These are phyloP conservation scores for Malassezia vespertilionis DNA, from an alignment of 1,284 basidiomycete species.

Conservation along the genomic window DNA sequence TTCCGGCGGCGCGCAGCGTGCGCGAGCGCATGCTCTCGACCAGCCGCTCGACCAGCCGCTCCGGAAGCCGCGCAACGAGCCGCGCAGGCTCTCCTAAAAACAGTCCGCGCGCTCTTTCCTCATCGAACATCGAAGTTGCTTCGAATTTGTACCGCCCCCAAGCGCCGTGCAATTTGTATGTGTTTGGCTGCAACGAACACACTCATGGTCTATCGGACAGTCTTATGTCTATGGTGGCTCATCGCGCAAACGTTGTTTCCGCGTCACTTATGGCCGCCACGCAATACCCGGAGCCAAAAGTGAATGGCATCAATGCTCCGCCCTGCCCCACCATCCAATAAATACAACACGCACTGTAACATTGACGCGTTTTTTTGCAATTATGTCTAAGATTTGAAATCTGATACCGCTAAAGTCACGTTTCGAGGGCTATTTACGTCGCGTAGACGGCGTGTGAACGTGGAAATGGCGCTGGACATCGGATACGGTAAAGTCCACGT, in stretches of 20 bases:
- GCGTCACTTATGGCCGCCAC: conserved; percentile 51
- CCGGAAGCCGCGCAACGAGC: background rate
- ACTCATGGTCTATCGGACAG: conserved; percentile 43
- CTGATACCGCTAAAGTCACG: background rate
- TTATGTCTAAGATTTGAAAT: too few species aligned
- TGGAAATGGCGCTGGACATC: conserved; percentile 53
- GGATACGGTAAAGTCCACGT: conserved; percentile 55
- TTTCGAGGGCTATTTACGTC: conserved; percentile 4
- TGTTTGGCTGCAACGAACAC: conserved; percentile 42
- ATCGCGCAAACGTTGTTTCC: conserved; percentile 37
- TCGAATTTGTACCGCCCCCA: conserved; percentile 13
- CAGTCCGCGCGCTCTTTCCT: too few species aligned
- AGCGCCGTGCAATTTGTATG: conserved; percentile 21
- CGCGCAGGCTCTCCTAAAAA: too few species aligned
- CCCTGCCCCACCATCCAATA: too few species aligned
- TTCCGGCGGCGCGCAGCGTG: conserved; percentile 7
- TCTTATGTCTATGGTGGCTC: conserved; percentile 37
- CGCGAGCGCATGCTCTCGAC: conserved; percentile 11
- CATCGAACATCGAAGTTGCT: conserved; percentile 17
- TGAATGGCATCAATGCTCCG: too few species aligned
- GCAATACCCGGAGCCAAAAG: too few species aligned
- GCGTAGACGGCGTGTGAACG: conserved; percentile 16
- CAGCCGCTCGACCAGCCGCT: background rate
- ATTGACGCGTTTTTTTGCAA: too few species aligned
- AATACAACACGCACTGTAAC: too few species aligned